Evolutionary conservation across 768 basidiomycete species (phyloP), one percentile per base, ranked within the genome.

Genomic region (Panellus pusillus): DNA sequence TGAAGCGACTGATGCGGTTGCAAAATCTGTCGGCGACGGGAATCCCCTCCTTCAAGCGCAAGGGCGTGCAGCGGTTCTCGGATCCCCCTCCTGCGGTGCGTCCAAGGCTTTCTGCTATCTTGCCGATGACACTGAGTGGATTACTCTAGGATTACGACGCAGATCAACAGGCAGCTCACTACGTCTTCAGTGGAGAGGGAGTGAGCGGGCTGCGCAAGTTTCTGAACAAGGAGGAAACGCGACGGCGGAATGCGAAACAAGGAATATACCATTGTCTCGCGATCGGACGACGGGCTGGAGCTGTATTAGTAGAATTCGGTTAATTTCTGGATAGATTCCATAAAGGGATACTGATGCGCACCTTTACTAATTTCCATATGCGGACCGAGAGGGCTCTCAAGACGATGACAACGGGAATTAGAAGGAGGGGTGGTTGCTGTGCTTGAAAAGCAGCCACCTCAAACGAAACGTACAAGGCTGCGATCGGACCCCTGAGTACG

Each of bases 11-110:
- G 18, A 70, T 71, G 39, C 73, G 74, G 36, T 72, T 97, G 41
- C 84, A 83, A 45, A 87, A 93, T 65, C 77, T 98, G 37, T 86
- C 84, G 44, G 79, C 86, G 42, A 92, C 91, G 2, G 94, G 92
- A 0, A 80, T 96, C 8, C 83, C 83, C 6, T 81, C 88, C 12
- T 82, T 93, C 65, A 81, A 77, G 55, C 75, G 86, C 52, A 78
- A 72, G 58, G 92, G 91, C 7, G 69, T 92, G 13, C 77, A 84
- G 47, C 77, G 84, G 51, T 96, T 93, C 70, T 92, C 93, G 58
- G 84, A 93, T 47, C 65, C 72, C 11, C 78, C 85, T 29, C 92
- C 91, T 28, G 66, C 67, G 55, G 84, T 87, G 67, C 60, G 84
- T 72, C 50, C 54, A 48, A 47, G 42, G 48, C 44, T 60, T 43